Base-by-base conservation (phyloP, 768 basidiomycete genomes). In the Rhizopogon rudus region DNA sequence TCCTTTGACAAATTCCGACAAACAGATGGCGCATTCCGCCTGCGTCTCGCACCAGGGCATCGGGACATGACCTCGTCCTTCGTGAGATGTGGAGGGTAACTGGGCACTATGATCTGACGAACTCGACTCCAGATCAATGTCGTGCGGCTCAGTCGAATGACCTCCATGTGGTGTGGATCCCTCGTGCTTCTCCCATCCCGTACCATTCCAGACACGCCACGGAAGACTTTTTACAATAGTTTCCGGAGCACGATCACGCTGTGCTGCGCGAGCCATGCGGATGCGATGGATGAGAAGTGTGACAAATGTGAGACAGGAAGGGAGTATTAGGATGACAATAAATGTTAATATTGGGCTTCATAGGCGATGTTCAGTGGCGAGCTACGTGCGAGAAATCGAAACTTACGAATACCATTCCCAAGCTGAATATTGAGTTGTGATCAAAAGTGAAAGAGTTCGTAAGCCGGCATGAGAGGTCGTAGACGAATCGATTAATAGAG, bases 341-440 rank as follows among this genome's bases (percentile, higher is more conserved):
- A 93, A 91, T 9, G 91, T 93, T 54, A 93, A 77, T 59, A 93
- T 88, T 13, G 91, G 91, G 50, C 90, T 92, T 58, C 12, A 39
- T 29, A 57, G 40, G 52, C 56, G 55, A 60, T 40, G 46, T 53
- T 52, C 28, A 60, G 57, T 20, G 44, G 54, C 22, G 51, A 14
- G 44, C n/a, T 14, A n/a, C 22, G 16, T 37, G 29, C 41, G 48
- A 56, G 48, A 43, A 20, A 43, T 43, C 20, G 44, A 35, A 40
- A 54, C 84, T 60, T 62, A 92, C 90, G 89, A 92, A 66, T 92
- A 93, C 91, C 93, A 95, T 65, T 93, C 91, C 86, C 91, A 94
- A 42, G 86, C 82, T 13, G 88, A 86, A 64, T 86, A 88, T 59
- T 90, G 87, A 5, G 87, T 84, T 13, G 82, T 88, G 62, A 93